Conservation (phyloP, 2,329 filamentous ascomycete species). For the Colletotrichum cordylinicola region DNA sequence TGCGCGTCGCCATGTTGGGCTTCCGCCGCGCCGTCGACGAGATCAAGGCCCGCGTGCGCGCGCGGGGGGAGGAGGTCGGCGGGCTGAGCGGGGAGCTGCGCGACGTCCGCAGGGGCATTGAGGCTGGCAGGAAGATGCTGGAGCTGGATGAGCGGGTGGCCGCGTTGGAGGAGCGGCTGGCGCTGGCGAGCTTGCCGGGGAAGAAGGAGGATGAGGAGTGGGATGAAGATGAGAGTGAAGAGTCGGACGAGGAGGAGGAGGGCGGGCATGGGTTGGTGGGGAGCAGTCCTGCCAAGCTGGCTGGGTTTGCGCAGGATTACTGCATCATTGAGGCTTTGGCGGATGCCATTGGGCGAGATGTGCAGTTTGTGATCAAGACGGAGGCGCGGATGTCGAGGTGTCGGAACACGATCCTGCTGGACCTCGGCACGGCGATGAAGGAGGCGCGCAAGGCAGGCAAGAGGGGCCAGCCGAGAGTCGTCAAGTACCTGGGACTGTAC, state of each 20-base stretch:
- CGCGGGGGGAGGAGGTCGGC: constrained; percentile 68
- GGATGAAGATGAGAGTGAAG: constrained; percentile 32
- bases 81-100: constrained; percentile 70
- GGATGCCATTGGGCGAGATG: constrained; percentile 49
- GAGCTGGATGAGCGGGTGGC: constrained; percentile 70
- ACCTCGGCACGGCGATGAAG: constrained; percentile 56
- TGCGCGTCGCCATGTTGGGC: constrained; percentile 84
- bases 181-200: constrained; percentile 50
- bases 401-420: constrained; percentile 61
- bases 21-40: constrained; percentile 84
- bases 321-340: constrained; percentile 46
- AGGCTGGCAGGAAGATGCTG: constrained; percentile 65
- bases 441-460: constrained; percentile 48
- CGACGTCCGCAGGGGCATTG: constrained; percentile 67
- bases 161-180: constrained; percentile 68
- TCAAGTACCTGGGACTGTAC: constrained; percentile 61
- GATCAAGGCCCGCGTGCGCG: constrained; percentile 69
- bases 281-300: constrained; percentile 53
- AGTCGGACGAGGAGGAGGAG: constrained; percentile 32
- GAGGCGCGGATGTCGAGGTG: constrained; percentile 59
- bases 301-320: constrained; percentile 52
- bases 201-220: constrained; percentile 46
- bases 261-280: constrained; percentile 40
- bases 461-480: constrained; percentile 47
- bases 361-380: constrained; percentile 56